Base-by-base conservation (phyloP, 2,329 filamentous ascomycete species). In the Atkinsonella hypoxylon region DNA sequence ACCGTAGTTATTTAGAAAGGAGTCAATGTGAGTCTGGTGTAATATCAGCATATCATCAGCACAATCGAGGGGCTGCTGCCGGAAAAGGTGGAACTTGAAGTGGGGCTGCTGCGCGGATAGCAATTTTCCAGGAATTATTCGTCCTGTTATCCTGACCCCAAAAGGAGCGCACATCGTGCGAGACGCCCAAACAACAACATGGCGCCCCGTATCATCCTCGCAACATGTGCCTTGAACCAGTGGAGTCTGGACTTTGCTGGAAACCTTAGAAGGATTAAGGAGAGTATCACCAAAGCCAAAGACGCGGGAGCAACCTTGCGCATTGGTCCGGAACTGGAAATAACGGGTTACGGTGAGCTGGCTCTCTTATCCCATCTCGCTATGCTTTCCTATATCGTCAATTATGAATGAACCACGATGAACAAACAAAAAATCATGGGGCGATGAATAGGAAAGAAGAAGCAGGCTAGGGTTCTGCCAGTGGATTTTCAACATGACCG, bases 211-310 rank as follows among this genome's bases (percentile, higher is more conserved):
- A 12, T 15, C 34, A 10, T 36, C 6, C 15, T 69, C 20, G 67
- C 67, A 15, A 65, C 67, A 2, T 69, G 66, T 54, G 61, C 61
- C 15, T 59, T 69, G 39, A 67, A 64, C 30, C 66, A 68, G 22
- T 67, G 65, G 63, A 65, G 75, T 11, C 31, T 52, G 42, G 50
- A 52, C 39, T 48, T 71, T 82, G 18, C 77, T 54, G 82, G 81
- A 38, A 87, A 87, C 59, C 64, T 72, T 2, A 71, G 75, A 46
- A 72, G 83, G 17, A 85, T 87, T 55, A 73, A 82, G 17, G 71
- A 83, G 61, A 81, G 77, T 50, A 81, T 86, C 57, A 70, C 66
- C 36, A 57, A 67, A 26, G 81, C 83, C 17, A 86, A 85, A 63
- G 69, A 67, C 45, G 70, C 71, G 3, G 78, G 80, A 26, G 82